phyloP scores from a whole-genome alignment of 2,329 filamentous ascomycete genomes.

The Scedosporium apiospermum region DNA sequence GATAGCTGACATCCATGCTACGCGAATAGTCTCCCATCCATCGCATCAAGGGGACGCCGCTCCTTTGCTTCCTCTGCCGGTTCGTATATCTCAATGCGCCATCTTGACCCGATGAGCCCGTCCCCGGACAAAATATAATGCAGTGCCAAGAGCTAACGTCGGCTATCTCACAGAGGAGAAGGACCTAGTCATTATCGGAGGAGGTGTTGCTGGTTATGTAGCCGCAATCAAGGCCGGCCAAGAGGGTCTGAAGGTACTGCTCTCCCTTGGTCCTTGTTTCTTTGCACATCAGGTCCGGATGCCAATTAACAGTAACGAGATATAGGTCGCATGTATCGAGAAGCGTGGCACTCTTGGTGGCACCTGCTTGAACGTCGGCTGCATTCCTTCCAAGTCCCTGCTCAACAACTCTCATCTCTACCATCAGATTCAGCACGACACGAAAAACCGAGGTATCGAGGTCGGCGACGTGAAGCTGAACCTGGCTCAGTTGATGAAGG shows the following conservation, averaged over 20 bases:
- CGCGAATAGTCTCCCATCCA: background rate
- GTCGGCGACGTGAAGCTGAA: constrained; percentile 97
- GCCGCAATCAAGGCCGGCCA: constrained; percentile 98
- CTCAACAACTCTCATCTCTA: constrained; percentile 99
- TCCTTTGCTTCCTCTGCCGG: constrained; percentile 50
- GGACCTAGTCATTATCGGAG: constrained; percentile 94
- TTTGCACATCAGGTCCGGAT: background rate
- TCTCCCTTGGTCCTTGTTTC: background rate
- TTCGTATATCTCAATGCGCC: constrained; percentile 23
- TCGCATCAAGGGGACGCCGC: constrained; percentile 38
- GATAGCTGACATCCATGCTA: background rate
- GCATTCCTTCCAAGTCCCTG: constrained; percentile 97
- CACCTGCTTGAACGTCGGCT: constrained; percentile 97
- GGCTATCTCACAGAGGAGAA: constrained; percentile 61
- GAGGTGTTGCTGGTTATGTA: constrained; percentile 96
- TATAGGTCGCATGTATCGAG: constrained; percentile 89
- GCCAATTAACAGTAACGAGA: background rate
- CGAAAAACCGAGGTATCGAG: constrained; percentile 93
- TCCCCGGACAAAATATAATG: background rate
- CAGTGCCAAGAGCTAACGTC: background rate
- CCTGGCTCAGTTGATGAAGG: constrained; percentile 93
- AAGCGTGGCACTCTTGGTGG: constrained; percentile 92
- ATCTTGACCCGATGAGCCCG: background rate
- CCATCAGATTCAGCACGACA: constrained; percentile 94
- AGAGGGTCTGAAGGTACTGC: constrained; percentile 79